Evolutionary conservation across 2,329 filamentous ascomycete genomes (phyloP).

Genomic region (Pseudocercospora cruenta): DNA sequence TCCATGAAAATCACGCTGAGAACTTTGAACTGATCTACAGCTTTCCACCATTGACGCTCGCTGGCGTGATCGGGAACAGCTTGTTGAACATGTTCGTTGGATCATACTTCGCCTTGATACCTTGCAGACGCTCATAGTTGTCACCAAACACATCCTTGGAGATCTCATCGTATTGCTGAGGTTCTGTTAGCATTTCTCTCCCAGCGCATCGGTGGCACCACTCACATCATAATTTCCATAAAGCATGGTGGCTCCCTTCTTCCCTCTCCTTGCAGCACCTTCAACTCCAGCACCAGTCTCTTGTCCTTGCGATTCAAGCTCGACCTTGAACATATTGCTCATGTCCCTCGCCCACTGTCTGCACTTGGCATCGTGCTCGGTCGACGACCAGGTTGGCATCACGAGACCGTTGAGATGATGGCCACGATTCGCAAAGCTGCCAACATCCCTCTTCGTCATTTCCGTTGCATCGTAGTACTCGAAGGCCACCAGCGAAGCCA

Average conservation of each 20-base stretch:
- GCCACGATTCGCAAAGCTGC: constrained; percentile 35
- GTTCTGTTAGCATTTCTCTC: background rate
- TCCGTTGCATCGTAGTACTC: constrained; percentile 33
- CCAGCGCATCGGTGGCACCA: background rate
- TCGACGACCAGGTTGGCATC: constrained; percentile 36
- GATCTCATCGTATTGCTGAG: constrained; percentile 36
- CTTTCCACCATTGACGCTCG: constrained; percentile 1
- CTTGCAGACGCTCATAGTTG: constrained; percentile 47
- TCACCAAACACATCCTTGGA: constrained; percentile 49
- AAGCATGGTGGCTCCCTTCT: constrained; percentile 34
- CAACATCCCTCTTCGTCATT: constrained; percentile 26
- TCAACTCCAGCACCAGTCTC: constrained; percentile 29
- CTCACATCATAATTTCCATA: constrained; percentile 38
- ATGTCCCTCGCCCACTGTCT: constrained; percentile 36
- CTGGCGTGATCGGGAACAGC: constrained; percentile 32
- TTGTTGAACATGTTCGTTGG: constrained; percentile 53
- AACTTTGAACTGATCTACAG: constrained; percentile 8
- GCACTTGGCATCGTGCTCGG: constrained; percentile 31
- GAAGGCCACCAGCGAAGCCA: constrained; percentile 29
- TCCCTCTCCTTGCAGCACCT: constrained; percentile 30
- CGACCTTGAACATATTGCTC: constrained; percentile 32
- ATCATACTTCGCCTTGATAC: constrained; percentile 53
- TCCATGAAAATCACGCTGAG: too few relatives aligned
- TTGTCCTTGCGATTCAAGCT: constrained; percentile 29
- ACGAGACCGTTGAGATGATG: constrained; percentile 37